These are phyloP conservation scores for Lactarius trivialis DNA, from an alignment of 768 basidiomycete genomes.

Conservation along the genomic window DNA sequence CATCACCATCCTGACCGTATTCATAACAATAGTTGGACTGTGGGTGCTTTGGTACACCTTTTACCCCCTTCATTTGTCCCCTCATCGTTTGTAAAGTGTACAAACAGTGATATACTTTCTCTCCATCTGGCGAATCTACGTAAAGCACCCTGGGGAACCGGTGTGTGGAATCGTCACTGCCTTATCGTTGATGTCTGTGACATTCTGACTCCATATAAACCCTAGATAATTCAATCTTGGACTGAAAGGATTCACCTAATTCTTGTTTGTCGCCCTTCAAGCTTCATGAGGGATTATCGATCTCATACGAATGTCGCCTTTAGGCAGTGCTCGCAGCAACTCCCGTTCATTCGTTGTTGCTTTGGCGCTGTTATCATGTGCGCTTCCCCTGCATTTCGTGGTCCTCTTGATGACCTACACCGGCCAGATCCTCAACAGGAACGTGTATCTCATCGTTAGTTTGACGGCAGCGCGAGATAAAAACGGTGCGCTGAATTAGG, in stretches of 20 bases:
- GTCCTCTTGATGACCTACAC: background rate
- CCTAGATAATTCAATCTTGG: background rate
- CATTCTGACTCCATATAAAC: background rate
- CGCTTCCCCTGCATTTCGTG: background rate
- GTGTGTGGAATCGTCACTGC: background rate
- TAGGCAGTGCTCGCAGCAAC: conserved; percentile 2
- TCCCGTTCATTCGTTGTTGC: conserved; percentile 2
- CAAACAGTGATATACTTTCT: background rate
- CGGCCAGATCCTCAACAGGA: background rate
- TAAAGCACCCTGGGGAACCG: background rate
- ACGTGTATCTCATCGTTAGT: background rate
- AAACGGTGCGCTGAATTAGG: background rate
- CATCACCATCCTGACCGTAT: background rate
- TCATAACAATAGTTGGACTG: conserved; percentile 4
- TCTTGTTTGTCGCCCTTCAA: background rate
- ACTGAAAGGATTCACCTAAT: background rate
- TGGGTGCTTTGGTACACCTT: background rate
- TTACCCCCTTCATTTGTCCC: background rate
- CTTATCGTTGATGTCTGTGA: background rate
- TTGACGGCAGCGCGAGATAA: background rate
- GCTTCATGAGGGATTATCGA: background rate
- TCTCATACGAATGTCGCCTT: background rate
- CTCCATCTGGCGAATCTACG: conserved; percentile 3
- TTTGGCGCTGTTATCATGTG: conserved; percentile 8
- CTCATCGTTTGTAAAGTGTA: background rate